Conservation (phyloP, 2,329 filamentous ascomycete species). For the Daldinia eschscholtzii region DNA sequence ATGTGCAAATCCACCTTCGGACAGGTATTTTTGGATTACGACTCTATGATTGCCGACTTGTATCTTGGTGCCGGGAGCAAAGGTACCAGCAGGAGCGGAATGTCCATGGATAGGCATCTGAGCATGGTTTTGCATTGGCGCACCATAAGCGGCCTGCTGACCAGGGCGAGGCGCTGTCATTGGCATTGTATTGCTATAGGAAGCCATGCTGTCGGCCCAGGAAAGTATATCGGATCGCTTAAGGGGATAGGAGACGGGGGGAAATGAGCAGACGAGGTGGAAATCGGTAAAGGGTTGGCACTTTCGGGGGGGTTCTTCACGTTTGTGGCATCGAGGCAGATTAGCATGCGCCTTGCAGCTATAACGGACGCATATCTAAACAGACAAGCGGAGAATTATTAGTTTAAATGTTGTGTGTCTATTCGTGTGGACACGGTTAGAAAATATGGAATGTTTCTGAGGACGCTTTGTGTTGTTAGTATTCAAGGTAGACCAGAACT, state of each 20-base stretch:
- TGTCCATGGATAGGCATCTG: conserved; percentile 48
- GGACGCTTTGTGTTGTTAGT: conserved; percentile 8
- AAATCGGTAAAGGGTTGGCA: conserved; percentile 42
- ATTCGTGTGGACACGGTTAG: conserved; percentile 13
- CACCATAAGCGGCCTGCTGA: conserved; percentile 59
- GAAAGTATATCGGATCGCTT: conserved; percentile 10
- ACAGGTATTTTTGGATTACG: conserved; percentile 95
- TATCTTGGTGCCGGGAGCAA: conserved; percentile 93
- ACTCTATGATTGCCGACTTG: conserved; percentile 94
- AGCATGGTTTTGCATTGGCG: conserved; percentile 56
- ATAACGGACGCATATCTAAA: conserved; percentile 44
- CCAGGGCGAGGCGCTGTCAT: conserved; percentile 56
- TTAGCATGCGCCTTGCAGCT: conserved; percentile 43
- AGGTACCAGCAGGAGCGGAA: conserved; percentile 81
- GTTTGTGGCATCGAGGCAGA: conserved; percentile 47
- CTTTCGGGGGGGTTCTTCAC: conserved; percentile 43
- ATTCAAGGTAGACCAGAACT: neutral
- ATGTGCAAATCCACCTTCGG: conserved; percentile 97
- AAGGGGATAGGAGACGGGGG: conserved; percentile 16
- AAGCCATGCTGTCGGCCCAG: conserved; percentile 45
- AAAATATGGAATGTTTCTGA: conserved; percentile 24
- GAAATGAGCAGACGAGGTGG: conserved; percentile 22
- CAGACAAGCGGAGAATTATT: neutral
- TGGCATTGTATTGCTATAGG: conserved; percentile 48
- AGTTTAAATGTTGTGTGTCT: conserved; percentile 8